Evolutionary conservation across 2,329 filamentous ascomycete genomes (phyloP), one percentile per base, ranked within the genome.

Genomic region (Stylonectria norvegica): DNA sequence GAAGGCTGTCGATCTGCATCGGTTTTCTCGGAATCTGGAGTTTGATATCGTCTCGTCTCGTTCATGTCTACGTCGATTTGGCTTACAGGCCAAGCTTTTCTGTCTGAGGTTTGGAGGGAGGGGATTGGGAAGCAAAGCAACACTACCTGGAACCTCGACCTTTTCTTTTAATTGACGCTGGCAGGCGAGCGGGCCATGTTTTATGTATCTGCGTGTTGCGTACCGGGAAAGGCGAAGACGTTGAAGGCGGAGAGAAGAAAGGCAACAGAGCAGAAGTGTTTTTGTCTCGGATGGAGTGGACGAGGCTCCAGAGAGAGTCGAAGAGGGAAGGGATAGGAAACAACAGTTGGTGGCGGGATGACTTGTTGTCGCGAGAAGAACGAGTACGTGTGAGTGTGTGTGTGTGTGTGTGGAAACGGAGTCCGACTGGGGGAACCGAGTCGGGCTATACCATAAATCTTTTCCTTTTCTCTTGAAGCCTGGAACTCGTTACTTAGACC

Each of bases 371-470:
- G 42, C 46, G n/a, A n/a, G n/a, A n/a, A n/a, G n/a, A n/a, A n/a
- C n/a, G n/a, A n/a, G 36, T 32, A 20, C 28, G 28, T 12, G 39
- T 42, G 49, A 41, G 51, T 45, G 43, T 50, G 31, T 10, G 31
- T 45, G 51, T 49, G 36, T 56, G 50, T 53, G 52, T 45, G 47
- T 52, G 52, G 50, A 53, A 47, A 48, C 47, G 52, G 53, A 45
- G 45, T 37, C 43, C 38, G 53, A 18, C 46, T 50, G 40, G 49
- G 53, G 40, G 40, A 52, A 54, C 48, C 45, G 32, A 40, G 52
- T 45, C 27, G 55, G 47, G 60, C 63, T 69, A 69, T 66, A 68
- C 69, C 62, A 70, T 71, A 68, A 62, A 70, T 69, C 61, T 68
- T 69, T 64, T 69, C 60, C 55, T 67, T 69, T 69, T 68, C 60